These are phyloP conservation scores for Cladorrhinum samala DNA, from an alignment of 495 filamentous ascomycete genomes.

Conservation along the genomic window DNA sequence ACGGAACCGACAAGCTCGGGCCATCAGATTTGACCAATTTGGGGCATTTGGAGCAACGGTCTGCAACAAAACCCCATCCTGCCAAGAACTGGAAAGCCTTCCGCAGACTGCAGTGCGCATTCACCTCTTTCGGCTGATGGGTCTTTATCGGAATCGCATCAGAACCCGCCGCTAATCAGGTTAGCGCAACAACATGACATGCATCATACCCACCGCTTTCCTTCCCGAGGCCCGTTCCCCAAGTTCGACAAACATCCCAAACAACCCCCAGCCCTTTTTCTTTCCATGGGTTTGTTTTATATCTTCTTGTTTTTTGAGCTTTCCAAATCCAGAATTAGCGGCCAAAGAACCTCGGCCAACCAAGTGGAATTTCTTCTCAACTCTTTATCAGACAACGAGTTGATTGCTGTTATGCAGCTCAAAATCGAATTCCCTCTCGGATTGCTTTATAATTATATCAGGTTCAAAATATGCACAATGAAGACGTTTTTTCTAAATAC, in stretches of 20 bases:
- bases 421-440: too few species aligned
- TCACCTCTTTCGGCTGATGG: background rate
- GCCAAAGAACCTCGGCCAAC: too few species aligned
- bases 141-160: background rate
- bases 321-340: too few species aligned
- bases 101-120: too few species aligned
- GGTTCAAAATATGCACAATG: too few species aligned
- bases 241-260: background rate
- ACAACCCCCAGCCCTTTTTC: background rate
- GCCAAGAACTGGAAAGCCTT: background rate
- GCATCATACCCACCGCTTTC: too few species aligned
- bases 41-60: background rate
- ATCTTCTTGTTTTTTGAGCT: background rate
- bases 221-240: background rate
- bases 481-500: too few species aligned
- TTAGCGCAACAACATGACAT: background rate
- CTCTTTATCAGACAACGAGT: too few species aligned
- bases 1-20: constrained; percentile 16
- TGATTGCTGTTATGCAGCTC: too few species aligned
- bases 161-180: background rate
- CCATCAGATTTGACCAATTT: background rate
- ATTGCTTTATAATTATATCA: too few species aligned
- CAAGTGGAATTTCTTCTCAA: too few species aligned
- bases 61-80: background rate
- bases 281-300: background rate